Base-by-base conservation (phyloP, 2,329 filamentous ascomycete genomes). In the Ophidiomyces ophidiicola region DNA sequence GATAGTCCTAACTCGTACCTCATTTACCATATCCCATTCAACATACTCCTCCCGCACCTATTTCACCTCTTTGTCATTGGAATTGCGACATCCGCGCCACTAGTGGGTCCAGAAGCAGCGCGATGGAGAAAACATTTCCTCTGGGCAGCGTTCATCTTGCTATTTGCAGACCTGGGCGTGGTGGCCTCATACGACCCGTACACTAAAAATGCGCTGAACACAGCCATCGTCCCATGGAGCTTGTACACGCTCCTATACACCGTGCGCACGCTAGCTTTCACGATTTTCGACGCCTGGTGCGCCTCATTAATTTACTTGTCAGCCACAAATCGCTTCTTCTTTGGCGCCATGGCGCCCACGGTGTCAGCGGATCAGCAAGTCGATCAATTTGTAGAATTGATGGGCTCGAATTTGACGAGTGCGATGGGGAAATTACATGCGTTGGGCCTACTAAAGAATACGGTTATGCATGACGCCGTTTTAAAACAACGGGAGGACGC, bases 311-410 rank as follows among this genome's bases (percentile, higher is more conserved):
- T 94, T 25, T 94, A 79, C 62, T 67, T 90, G 3, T 78, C 80
- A 2, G 74, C 76, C 11, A 94, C 90, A 3, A 80, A 87, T 53
- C 77, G 86, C 14, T 80, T 82, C 43, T 83, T 92, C 48, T 72
- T 76, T 15, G 64, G 68, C 32, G 73, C 77, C 10, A 70, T 74
- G 0, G 66, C 70, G 0, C 58, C 77, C 0, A 72, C 76, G 1
- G 77, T 82, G 55, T 75, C 82, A 44, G 61, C 92, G 29, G 78
- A 84, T 48, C 58, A 64, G 42, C 56, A 62, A 2, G 52, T 65
- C 5, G 50, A 52, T 8, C 52, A 59, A 1, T 64, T 68, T 1
- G 70, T 37, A 5, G 25, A 30, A 19, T 20, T 26, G 6, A 19
- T 37, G 18, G 36, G 24, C 14, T 20, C 74, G 35, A 66, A 71